Base-by-base conservation (phyloP, 805 yeast genomes). In the Sugiyamaella chiloensis region DNA sequence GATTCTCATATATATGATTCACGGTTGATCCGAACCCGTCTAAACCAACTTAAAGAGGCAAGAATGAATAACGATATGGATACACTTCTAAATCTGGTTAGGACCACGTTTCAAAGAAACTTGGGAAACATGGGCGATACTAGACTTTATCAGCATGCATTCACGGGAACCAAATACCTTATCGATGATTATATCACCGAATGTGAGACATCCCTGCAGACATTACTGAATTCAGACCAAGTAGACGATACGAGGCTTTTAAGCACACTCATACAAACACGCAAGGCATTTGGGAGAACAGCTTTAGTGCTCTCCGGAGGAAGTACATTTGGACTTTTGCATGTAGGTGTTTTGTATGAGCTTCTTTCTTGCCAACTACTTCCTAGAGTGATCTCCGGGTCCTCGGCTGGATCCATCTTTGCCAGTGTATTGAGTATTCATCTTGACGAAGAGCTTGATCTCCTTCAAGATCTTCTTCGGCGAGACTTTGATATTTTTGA, bases 301-400 rank as follows among this genome's bases (percentile, higher is more conserved):
- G 99, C 98, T 0, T 70, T 93, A 23, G 88, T 95, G n/a, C 74
- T 93, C 46, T 84, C 95, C 41, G 99, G 99, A 1, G 99, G 99
- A 1, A 89, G 96, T 1, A 86, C 96, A 3, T 86, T 91, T 69
- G 99, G 98, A 0, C 68, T 91, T 43, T 81, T 90, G 52, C 98
- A 91, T 56, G 85, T 89, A 49, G 99, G 99, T 1, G 96, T 93
- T 0, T 68, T 91, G 40, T 80, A 87, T 3, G 85, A 93, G 1
- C 72, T 93, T 24, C 67, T 84, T 34, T 93, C 87, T 56, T 75
- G 78, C 44, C 81, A 84, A 46, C 69, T 89, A 19, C 69, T 91
- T 20, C 99, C 99, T 0, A 76, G 85, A 42, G 86, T 93, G 30
- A 80, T 93, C 12, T 85, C 96, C 41, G 99, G 99, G 1, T 85